Evolutionary conservation across 192 early-diverging fungal species (phyloP), one percentile per base, ranked within the genome.

Genomic region (Cladochytrium replicatum): DNA sequence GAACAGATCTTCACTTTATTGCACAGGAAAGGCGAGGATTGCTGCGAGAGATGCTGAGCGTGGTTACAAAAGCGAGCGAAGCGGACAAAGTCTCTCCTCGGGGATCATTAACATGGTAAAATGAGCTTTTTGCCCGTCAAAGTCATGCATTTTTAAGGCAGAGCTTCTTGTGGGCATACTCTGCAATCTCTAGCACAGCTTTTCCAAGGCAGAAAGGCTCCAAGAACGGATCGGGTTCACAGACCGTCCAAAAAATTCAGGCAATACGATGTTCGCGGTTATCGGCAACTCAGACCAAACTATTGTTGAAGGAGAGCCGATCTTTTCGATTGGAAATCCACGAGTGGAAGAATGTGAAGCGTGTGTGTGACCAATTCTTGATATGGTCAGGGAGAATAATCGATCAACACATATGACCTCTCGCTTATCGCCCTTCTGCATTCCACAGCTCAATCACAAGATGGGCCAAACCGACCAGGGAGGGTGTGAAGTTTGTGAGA

Each of bases 341-440:
- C 54, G 46, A 13, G 4, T n/a, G n/a, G 13, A 49, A 17, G 13
- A 60, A 8, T 15, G 37, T n/a, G 71, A 69, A 43, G 34, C 69
- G 15, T 74, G 71, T 52, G 46, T 74, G 5, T 74, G 66, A 49
- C 71, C 71, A 1, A 56, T 69, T 7, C 50, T 74, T 38, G 71
- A 74, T 43, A 64, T 74, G 65, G 63, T 65, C 19, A 27, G 17
- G 32, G 23, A 0, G 3, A 21, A 48, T 22, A 21, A 23, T 28
- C 32, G 22, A n/a, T n/a, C n/a, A n/a, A n/a, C n/a, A n/a, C n/a
- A n/a, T n/a, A n/a, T n/a, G n/a, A n/a, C n/a, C n/a, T n/a, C n/a
- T n/a, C n/a, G n/a, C n/a, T n/a, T n/a, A n/a, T n/a, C n/a, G n/a
- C n/a, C 50, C 2, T 31, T 28, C 46, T 19, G 1, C 24, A 17